A percentile compares a stretch with the other conserved stretches of the same genome.
These are phyloP conservation scores for Septoria petroselini DNA, from an alignment of 2,329 filamentous ascomycete species.

Conservation along the genomic window DNA sequence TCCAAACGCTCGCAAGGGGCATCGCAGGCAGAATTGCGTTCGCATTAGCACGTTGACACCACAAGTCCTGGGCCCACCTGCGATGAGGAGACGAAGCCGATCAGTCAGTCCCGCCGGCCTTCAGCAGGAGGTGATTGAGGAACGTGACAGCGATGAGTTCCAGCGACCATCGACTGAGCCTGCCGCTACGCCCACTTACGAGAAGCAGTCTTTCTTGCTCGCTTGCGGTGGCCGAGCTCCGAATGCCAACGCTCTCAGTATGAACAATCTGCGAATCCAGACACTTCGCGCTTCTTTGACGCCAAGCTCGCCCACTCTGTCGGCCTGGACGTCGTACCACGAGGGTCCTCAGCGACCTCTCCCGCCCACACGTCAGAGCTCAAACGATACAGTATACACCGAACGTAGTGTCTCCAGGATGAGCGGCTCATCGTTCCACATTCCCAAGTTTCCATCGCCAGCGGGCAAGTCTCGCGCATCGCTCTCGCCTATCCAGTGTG, in stretches of 20 bases:
- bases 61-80: slow-evolving; percentile 41
- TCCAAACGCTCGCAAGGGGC: slow-evolving; percentile 45
- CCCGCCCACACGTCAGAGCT: slow-evolving; percentile 1
- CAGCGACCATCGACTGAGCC: slow-evolving; percentile 15
- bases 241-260: slow-evolving; percentile 7
- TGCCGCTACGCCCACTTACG: slow-evolving; percentile 3
- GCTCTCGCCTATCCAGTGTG: slow-evolving; percentile 15
- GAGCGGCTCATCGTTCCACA: slow-evolving; percentile 31
- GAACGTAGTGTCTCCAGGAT: slow-evolving; percentile 3
- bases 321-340: slow-evolving; percentile 36
- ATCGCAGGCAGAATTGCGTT: slow-evolving; percentile 46
- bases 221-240: slow-evolving; percentile 10
- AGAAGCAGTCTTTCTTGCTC: slow-evolving; percentile 12
- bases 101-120: slow-evolving; percentile 36
- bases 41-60: slow-evolving; percentile 45
- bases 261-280: slow-evolving; percentile 32
- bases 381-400: slow-evolving; percentile 2
- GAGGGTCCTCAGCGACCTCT: slow-evolving; percentile 13
- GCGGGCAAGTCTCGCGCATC: slow-evolving; percentile 23
- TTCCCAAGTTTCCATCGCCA: slow-evolving; percentile 40
- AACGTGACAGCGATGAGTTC: slow-evolving; percentile 32
- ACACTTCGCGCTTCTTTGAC: slow-evolving; percentile 42
- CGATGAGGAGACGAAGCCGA: slow-evolving; percentile 28
- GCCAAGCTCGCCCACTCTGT: slow-evolving; percentile 42
- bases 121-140: slow-evolving; percentile 42